Evolutionary conservation across 2,329 filamentous ascomycete species (phyloP), one percentile per base, ranked within the genome.

Genomic region (Colletotrichum tropicicola): DNA sequence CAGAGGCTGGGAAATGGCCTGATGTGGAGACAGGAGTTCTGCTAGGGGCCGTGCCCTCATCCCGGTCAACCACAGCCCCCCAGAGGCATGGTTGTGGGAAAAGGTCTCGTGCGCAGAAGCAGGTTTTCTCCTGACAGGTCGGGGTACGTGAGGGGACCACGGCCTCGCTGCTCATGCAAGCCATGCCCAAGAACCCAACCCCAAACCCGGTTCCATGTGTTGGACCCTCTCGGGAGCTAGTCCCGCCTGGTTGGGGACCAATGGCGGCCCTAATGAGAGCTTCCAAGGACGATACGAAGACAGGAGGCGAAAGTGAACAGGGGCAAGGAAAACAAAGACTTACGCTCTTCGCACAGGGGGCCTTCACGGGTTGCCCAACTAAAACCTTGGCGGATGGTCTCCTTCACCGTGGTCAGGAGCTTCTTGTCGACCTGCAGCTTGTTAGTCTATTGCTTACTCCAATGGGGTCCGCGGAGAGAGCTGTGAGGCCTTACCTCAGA

Each of bases 321-420:
- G 59, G 51, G 37, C 48, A 59, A 35, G 63, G 28, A 69, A 58
- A 64, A 48, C 60, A 58, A 37, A 41, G 65, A 89, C 91, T 87
- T 83, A 93, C 91, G 96, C 82, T 99, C 96, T 91, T 99, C 96
- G 77, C 96, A 98, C 25, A 99, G 84, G 17, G 96, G 96, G 1
- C 96, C 96, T 87, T 99, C 96, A 68, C 96, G 87, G 30, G 94
- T 93, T 52, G 93, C 96, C 96, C 96, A 99, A 76, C 91, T 94
- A 79, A 99, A 99, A 30, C 96, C 96, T 79, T 99, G 96, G 49
- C 93, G 91, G 72, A 99, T 93, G 7, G 92, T 95, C 75, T 99
- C 96, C 71, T 94, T 91, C 45, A 98, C 95, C 35, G 90, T 91
- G 71, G 90, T 90, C 30, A 99, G 87, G 19, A 94, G 85, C 78